Base-by-base conservation (phyloP, 805 yeast species). In the Kodamaea jinghongensis region DNA sequence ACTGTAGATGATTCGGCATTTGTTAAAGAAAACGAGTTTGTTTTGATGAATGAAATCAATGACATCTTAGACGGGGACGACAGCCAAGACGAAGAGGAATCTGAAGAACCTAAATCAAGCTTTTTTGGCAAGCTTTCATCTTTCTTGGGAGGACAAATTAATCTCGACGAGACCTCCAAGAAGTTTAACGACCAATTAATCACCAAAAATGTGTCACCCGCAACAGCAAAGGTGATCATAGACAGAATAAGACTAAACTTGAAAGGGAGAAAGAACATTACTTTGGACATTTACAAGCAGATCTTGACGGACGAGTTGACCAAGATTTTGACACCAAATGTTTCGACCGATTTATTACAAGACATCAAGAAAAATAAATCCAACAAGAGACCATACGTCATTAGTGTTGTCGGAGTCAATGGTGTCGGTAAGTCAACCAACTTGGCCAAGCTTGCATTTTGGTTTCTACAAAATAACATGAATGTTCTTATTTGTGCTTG, bases 351-450 rank as follows among this genome's bases (percentile, higher is more conserved):
- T 56, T 64, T 91, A 43, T 71, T 91, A 26, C 85, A 86, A 49
- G 95, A 88, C 52, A 86, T 93, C 39, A 82, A 83, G 51, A 55
- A 65, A 22, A 65, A 67, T 15, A 49, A 56, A 9, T 48, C 47
- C 13, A 58, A 61, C 7, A 56, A 60, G 4, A 59, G 77, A 6
- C 97, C 99, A 2, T 91, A 87, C 50, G 96, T 91, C n/a, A 87
- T 91, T 41, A 89, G 97, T 1, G 91, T 91, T 15, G 98, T 91
- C 17, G 99, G 99, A 30, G 99, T 91, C 14, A 91, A 91, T 60
- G 99, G 99, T 32, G 99, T 91, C 29, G 99, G 99, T 10, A 91
- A 91, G 61, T 91, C 98, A 0, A 91, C 99, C 2, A 93, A 91
- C 55, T 69, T 91, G 45, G 93, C 98, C 17, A 91, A 91, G 61